phyloP scores from a whole-genome alignment of 2,329 filamentous ascomycete genomes.

The Aspergillus fructus region DNA sequence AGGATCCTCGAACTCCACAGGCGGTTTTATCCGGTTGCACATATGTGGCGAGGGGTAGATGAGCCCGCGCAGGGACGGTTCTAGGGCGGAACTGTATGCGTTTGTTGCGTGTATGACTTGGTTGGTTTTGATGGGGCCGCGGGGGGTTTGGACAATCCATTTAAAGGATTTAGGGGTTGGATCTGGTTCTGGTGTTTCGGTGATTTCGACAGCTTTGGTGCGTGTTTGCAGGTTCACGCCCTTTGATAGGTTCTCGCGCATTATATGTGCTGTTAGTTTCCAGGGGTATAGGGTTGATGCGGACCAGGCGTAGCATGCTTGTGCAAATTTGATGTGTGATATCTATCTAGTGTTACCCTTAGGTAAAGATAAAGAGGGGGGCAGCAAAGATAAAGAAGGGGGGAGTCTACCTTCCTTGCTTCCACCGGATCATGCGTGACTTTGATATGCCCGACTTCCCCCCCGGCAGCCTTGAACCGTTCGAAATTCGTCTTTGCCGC shows the following conservation, averaged over 20 bases:
- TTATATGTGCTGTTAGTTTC: slow-evolving; percentile 4
- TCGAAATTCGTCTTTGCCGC: not conserved
- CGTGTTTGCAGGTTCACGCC: slow-evolving; percentile 2
- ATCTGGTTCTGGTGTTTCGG: not conserved
- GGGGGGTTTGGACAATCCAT: not conserved
- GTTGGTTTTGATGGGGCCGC: not conserved
- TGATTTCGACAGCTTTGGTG: not conserved
- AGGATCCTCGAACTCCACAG: not conserved
- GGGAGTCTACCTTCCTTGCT: not conserved
- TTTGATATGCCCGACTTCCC: slow-evolving; percentile 1
- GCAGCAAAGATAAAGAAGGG: too few relatives aligned
- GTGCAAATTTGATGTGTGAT: slow-evolving; percentile 1
- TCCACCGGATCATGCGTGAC: not conserved
- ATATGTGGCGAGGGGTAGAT: slow-evolving; percentile 2
- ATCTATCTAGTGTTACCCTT: not conserved
- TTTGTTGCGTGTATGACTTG: slow-evolving; percentile 4
- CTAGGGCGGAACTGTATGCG: slow-evolving; percentile 5
- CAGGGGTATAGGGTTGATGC: slow-evolving; percentile 3
- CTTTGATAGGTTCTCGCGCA: not conserved
- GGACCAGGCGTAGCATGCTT: slow-evolving; percentile 2
- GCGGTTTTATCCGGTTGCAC: not conserved
- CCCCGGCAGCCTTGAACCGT: not conserved
- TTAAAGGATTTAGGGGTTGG: not conserved
- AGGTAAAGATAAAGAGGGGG: too few relatives aligned
- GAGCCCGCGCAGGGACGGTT: slow-evolving; percentile 1